These are phyloP conservation scores for Emmonsia crescens DNA, from an alignment of 2,329 filamentous ascomycete species.

Conservation along the genomic window DNA sequence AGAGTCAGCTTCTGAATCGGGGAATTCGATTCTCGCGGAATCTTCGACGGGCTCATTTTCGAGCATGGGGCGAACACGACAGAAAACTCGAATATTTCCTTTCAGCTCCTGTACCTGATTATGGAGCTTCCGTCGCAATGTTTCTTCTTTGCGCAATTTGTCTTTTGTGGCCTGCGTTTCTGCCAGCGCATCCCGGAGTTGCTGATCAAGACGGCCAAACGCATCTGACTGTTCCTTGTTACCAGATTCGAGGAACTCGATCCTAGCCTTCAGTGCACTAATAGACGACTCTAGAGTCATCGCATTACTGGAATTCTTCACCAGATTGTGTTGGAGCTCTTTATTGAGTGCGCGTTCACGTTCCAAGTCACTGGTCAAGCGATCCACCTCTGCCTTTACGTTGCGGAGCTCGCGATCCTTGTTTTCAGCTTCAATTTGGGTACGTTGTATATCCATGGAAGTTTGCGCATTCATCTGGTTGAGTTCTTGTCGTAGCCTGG, in stretches of 20 bases:
- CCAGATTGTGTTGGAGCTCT: constrained; percentile 48
- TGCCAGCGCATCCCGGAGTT: constrained; percentile 65
- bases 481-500: constrained; percentile 49
- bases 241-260: constrained; percentile 82
- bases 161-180: constrained; percentile 60
- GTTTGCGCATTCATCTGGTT: constrained; percentile 50
- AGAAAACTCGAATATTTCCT: constrained; percentile 97
- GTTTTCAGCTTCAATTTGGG: constrained; percentile 37
- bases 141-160: constrained; percentile 85
- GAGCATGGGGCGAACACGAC: constrained; percentile 72
- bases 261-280: constrained; percentile 65
- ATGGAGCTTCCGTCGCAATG: constrained; percentile 78
- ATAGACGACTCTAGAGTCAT: constrained; percentile 63
- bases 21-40: constrained; percentile 65
- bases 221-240: constrained; percentile 80
- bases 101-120: constrained; percentile 97
- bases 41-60: constrained; percentile 47
- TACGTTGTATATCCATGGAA: constrained; percentile 36
- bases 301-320: constrained; percentile 50
- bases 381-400: constrained; percentile 30
- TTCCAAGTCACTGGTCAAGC: constrained; percentile 39
- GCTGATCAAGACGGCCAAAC: constrained; percentile 69
- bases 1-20: constrained; percentile 67
- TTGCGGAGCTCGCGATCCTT: constrained; percentile 45
- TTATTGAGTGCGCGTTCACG: constrained; percentile 53